A percentile compares a stretch with the other conserved stretches of the same genome.
These are phyloP conservation scores for Pterocarpus macrocarpus DNA, from an alignment of 306 rosid genomes.

Conservation along the genomic window DNA sequence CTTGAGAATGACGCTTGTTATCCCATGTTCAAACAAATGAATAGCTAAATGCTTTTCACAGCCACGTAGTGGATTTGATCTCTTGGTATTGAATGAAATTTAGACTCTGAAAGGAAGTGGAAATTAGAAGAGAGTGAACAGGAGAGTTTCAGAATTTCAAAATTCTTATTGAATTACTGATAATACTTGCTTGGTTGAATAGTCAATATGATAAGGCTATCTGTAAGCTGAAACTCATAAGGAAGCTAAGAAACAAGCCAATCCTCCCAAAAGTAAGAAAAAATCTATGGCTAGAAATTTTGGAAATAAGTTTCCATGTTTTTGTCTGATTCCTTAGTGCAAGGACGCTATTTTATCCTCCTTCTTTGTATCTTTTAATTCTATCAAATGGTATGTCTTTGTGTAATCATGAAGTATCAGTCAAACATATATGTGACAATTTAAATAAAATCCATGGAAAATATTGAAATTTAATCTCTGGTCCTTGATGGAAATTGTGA, in stretches of 20 bases:
- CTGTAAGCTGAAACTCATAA: neutral
- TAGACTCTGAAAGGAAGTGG: neutral
- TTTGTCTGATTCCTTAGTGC: conserved; percentile 16
- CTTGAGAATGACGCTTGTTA: neutral
- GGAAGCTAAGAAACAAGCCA: conserved; percentile 24
- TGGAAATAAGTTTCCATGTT: conserved; percentile 6
- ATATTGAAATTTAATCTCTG: conserved; percentile 37
- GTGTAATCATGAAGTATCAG: neutral
- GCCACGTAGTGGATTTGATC: neutral
- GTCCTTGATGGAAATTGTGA: conserved; percentile 17
- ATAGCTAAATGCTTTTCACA: conserved; percentile 1
- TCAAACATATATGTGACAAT: neutral
- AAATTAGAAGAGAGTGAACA: neutral
- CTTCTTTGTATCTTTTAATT: neutral
- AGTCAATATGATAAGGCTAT: neutral
- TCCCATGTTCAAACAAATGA: neutral
- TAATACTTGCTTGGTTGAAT: neutral
- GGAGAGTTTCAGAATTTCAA: neutral
- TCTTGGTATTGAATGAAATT: neutral
- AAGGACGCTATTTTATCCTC: neutral
- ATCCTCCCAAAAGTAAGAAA: neutral
- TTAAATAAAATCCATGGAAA: conserved; percentile 15
- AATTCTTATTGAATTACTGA: neutral
- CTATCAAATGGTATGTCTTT: neutral
- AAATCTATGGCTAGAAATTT: neutral